phyloP scores from a whole-genome alignment of 257 asterid genomes.

The Mentha longifolia region DNA sequence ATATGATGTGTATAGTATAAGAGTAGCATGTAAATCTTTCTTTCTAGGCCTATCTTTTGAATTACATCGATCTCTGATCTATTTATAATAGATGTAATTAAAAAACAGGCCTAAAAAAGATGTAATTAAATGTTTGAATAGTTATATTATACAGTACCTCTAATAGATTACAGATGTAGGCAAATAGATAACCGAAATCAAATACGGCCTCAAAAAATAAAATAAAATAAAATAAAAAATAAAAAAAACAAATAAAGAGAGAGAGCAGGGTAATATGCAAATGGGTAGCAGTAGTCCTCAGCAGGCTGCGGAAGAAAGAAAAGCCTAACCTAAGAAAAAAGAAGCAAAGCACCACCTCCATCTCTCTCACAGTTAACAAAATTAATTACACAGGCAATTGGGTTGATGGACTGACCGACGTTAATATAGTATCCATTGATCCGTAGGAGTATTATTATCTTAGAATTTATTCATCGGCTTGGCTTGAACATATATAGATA shows the following conservation, averaged over 20 bases:
- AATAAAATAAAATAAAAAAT: background rate
- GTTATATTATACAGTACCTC: too few species aligned
- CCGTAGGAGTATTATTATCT: background rate
- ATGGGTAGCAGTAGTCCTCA: slow-evolving; percentile 18
- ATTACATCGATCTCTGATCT: too few species aligned
- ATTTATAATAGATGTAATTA: too few species aligned
- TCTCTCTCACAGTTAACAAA: background rate
- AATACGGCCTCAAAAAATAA: background rate
- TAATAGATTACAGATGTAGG: too few species aligned
- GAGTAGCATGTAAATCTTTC: too few species aligned
- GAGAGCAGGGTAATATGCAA: background rate
- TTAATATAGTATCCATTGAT: background rate
- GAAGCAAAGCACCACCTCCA: slow-evolving; percentile 6
- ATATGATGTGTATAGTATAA: too few species aligned
- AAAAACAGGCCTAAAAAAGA: too few species aligned
- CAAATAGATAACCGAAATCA: background rate
- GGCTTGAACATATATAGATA: background rate
- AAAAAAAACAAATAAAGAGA: background rate
- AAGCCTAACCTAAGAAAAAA: slow-evolving; percentile 17
- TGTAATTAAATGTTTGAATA: too few species aligned
- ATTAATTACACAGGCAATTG: background rate
- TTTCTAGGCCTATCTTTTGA: too few species aligned
- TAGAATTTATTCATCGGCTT: background rate
- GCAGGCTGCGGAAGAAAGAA: slow-evolving; percentile 28
- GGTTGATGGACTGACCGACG: background rate